A percentile compares a stretch with the other conserved stretches of the same genome.
Conservation (phyloP, 306 rosid genomes). For the Delonix regia region DNA sequence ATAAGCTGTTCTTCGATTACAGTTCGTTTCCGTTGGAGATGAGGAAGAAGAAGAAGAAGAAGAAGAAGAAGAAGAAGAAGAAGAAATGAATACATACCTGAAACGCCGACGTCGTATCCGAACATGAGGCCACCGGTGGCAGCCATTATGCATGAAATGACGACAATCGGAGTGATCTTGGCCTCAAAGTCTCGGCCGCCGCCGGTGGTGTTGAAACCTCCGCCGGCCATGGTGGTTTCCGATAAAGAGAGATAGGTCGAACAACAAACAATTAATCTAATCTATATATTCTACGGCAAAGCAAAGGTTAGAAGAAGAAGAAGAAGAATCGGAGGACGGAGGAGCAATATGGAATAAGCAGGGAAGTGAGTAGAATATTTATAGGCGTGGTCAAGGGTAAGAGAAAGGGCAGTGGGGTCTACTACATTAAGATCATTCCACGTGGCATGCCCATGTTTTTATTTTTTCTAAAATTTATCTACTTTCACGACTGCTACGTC, state of each 20-base stretch:
- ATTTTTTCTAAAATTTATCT: no score
- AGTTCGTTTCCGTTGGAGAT: background rate
- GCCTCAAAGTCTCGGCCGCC: slow-evolving; percentile 65
- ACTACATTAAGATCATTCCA: background rate
- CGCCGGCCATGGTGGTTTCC: slow-evolving; percentile 56
- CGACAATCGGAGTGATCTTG: slow-evolving; percentile 79
- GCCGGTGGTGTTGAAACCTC: slow-evolving; percentile 45
- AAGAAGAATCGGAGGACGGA: background rate
- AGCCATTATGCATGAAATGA: slow-evolving; percentile 83
- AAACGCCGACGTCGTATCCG: slow-evolving; percentile 85
- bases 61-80: background rate
- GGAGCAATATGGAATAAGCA: no score
- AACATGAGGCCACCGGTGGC: slow-evolving; percentile 97
- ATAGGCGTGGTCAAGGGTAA: background rate
- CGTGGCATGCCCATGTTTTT: no score
- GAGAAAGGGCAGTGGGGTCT: background rate
- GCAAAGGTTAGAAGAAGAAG: background rate
- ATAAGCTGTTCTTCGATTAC: background rate
- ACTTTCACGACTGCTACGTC: no score
- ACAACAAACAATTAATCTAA: background rate
- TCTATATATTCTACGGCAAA: background rate
- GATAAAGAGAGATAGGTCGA: background rate
- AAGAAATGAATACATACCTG: slow-evolving; percentile 57
- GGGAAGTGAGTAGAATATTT: background rate
- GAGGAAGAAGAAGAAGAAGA: background rate